These are phyloP conservation scores for Oryza longistaminata DNA, from an alignment of 176 grass and related monocot genomes.

Conservation along the genomic window DNA sequence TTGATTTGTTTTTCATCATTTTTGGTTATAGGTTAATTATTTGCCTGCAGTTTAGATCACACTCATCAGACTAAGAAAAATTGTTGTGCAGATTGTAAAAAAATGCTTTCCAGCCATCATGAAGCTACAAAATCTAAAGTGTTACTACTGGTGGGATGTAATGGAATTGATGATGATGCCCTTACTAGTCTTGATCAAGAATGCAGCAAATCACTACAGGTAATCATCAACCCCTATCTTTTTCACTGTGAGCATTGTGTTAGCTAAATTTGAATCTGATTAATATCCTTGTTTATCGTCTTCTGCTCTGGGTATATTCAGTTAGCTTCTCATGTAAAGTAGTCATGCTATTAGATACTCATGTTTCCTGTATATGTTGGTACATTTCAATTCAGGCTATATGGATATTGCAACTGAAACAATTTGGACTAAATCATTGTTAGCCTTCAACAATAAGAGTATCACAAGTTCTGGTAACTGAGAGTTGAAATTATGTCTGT, in stretches of 20 bases:
- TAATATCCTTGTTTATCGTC: background rate
- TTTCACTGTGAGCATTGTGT: background rate
- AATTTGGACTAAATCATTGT: background rate
- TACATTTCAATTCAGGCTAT: background rate
- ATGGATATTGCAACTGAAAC: background rate
- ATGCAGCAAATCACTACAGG: constrained; percentile 75
- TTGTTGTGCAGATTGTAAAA: constrained; percentile 59
- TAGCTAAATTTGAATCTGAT: background rate
- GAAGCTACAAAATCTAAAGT: constrained; percentile 70
- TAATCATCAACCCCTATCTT: constrained; percentile 9
- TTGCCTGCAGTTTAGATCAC: background rate
- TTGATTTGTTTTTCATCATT: constrained; percentile 2
- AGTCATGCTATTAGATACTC: too few relatives aligned
- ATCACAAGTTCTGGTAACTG: background rate
- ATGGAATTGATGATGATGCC: constrained; percentile 64
- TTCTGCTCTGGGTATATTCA: background rate
- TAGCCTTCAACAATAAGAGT: background rate
- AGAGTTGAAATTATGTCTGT: constrained; percentile 18
- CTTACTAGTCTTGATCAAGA: constrained; percentile 49
- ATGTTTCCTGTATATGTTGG: too few relatives aligned
- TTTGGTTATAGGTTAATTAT: constrained; percentile 16
- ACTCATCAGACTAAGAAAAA: constrained; percentile 14
- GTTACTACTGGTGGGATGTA: constrained; percentile 58
- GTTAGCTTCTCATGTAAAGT: background rate
- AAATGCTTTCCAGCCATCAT: constrained; percentile 58